A percentile compares a stretch with the other conserved stretches of the same genome.
These are phyloP conservation scores for Eucalyptus cloeziana DNA, from an alignment of 345 rosid species.

Conservation along the genomic window DNA sequence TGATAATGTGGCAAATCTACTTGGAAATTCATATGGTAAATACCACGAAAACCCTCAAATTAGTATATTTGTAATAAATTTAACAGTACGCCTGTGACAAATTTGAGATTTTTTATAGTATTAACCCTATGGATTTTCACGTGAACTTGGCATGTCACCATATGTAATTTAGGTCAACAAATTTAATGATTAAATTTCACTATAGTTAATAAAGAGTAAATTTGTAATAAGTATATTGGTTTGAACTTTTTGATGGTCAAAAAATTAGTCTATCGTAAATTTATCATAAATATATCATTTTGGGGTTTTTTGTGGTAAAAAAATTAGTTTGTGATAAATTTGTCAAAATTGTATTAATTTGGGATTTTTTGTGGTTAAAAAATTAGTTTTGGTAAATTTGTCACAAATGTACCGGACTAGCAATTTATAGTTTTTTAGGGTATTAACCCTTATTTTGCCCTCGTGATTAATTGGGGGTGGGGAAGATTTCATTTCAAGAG, in stretches of 20 bases:
- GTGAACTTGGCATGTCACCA: too few relatives aligned
- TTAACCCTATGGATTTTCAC: too few relatives aligned
- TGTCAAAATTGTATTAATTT: too few relatives aligned
- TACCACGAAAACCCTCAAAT: rapidly evolving
- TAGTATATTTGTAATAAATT: rapidly evolving
- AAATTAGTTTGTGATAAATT: too few relatives aligned
- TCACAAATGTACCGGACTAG: rapidly evolving
- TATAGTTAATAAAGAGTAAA: too few relatives aligned
- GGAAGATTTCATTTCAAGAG: too few relatives aligned
- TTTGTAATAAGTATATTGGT: rapidly evolving
- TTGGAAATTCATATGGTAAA: rapidly evolving
- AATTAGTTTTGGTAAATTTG: rapidly evolving
- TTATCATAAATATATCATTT: too few relatives aligned
- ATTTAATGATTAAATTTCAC: too few relatives aligned
- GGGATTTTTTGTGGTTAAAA: rapidly evolving
- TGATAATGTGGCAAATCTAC: rapidly evolving
- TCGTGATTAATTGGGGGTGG: neutral
- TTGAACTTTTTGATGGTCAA: rapidly evolving
- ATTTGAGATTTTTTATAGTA: too few relatives aligned
- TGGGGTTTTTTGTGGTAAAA: rapidly evolving
- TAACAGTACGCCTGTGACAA: rapidly evolving
- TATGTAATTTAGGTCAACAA: too few relatives aligned
- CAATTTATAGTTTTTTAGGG: too few relatives aligned
- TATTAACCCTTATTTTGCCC: neutral
- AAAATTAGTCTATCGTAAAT: too few relatives aligned